phyloP scores from a whole-genome alignment of 2,329 filamentous ascomycete species.

The Pseudogymnoascus sp. region DNA sequence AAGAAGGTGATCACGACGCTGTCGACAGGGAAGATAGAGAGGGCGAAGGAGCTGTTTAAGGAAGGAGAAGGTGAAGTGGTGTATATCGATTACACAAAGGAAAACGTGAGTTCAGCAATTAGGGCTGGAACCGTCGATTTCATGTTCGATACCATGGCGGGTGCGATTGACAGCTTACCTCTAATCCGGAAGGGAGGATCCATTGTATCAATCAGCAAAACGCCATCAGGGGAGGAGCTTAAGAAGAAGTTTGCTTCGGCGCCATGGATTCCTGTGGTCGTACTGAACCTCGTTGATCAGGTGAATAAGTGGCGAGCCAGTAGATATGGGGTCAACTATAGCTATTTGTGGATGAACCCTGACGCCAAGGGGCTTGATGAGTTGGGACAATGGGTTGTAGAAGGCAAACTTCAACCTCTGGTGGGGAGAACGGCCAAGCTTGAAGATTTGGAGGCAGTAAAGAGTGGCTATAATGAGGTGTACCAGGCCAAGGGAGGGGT shows the following conservation, averaged over 20 bases:
- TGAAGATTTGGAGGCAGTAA: constrained; percentile 30
- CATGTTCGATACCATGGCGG: constrained; percentile 39
- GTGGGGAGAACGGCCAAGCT: constrained; percentile 29
- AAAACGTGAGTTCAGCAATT: constrained; percentile 31
- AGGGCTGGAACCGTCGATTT: constrained; percentile 39
- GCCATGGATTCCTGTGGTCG: constrained; percentile 18
- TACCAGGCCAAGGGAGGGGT: constrained; percentile 32
- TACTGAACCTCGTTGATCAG: constrained; percentile 28
- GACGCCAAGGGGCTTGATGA: constrained; percentile 28
- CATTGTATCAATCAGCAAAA: constrained; percentile 31
- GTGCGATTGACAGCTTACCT: constrained; percentile 33
- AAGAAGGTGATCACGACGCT: constrained; percentile 41
- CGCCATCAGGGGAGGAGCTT: constrained; percentile 31
- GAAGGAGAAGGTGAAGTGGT: constrained; percentile 35
- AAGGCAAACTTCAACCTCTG: constrained; percentile 27
- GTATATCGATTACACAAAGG: constrained; percentile 38
- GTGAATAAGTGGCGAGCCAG: constrained; percentile 22
- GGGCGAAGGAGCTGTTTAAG: constrained; percentile 31
- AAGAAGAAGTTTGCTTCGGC: constrained; percentile 25
- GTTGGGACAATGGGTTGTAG: constrained; percentile 23
- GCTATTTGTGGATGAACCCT: constrained; percentile 29
- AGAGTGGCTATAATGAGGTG: constrained; percentile 29
- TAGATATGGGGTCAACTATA: constrained; percentile 31
- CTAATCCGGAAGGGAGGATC: constrained; percentile 30
- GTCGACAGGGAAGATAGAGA: constrained; percentile 41